These are phyloP conservation scores for Aphanomyces cochlioides DNA, from an alignment of 352 stramenopile species.

Conservation along the genomic window DNA sequence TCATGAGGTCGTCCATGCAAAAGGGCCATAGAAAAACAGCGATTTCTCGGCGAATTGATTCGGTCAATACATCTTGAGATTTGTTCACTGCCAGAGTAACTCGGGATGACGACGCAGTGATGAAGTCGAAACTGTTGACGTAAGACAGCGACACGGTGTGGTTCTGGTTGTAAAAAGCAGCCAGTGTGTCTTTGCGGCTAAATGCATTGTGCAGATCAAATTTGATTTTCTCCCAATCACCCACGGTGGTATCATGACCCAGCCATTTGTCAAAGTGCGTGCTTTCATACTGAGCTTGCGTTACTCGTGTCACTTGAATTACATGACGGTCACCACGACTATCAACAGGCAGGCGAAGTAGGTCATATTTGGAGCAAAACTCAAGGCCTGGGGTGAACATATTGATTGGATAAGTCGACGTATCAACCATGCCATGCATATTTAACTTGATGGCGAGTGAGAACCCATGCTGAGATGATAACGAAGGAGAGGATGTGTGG, in stretches of 20 bases:
- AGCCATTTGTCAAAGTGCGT: constrained; percentile 30
- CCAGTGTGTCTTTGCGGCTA: constrained; percentile 28
- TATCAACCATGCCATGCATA: constrained; percentile 3
- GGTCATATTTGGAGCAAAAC: constrained; percentile 11
- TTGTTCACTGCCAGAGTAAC: background rate
- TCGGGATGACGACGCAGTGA: too few relatives aligned
- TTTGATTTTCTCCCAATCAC: constrained; percentile 31
- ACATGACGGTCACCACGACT: constrained; percentile 19
- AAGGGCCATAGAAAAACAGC: constrained; percentile 29
- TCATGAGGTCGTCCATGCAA: constrained; percentile 18
- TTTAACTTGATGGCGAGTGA: constrained; percentile 21
- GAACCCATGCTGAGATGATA: background rate
- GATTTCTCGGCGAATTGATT: constrained; percentile 25
- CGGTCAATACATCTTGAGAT: background rate
- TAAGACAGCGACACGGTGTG: background rate
- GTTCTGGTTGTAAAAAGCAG: constrained; percentile 19
- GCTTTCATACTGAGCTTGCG: constrained; percentile 9
- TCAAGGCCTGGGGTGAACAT: constrained; percentile 12
- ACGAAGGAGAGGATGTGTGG: too few relatives aligned
- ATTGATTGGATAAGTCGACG: constrained; percentile 26
- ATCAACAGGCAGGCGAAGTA: constrained; percentile 27
- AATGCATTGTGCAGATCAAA: constrained; percentile 29
- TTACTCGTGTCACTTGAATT: constrained; percentile 23
- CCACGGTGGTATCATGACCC: constrained; percentile 10
- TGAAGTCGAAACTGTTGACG: background rate